Conservation (phyloP, 1,284 basidiomycete genomes). For the Ganoderma boninense region DNA sequence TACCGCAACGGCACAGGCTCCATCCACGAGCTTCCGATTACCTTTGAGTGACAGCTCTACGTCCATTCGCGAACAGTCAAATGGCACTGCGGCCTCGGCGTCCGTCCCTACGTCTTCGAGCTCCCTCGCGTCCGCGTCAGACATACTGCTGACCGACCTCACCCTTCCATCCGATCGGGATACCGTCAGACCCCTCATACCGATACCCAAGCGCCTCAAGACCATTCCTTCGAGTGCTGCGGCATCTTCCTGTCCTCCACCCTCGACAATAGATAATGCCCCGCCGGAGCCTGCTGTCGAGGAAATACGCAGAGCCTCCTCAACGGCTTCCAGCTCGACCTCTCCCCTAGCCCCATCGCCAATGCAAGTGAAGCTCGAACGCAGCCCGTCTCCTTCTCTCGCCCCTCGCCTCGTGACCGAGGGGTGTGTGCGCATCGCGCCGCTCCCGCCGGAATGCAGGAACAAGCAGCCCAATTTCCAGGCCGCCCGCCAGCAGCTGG, state of each 20-base stretch:
- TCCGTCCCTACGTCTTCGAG: background rate
- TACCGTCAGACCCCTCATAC: background rate
- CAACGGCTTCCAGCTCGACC: background rate
- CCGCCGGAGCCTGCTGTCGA: background rate
- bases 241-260: background rate
- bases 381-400: constrained; percentile 35
- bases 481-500: constrained; percentile 33
- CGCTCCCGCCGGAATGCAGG: constrained; percentile 36
- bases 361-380: constrained; percentile 38
- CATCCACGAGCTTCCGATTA: background rate
- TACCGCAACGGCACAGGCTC: background rate
- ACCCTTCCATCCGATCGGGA: background rate
- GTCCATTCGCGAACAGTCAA: background rate
- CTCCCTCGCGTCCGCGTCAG: constrained; percentile 14
- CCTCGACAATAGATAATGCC: background rate
- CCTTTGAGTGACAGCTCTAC: background rate
- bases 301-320: background rate
- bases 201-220: constrained; percentile 7
- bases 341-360: background rate
- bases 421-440: constrained; percentile 36
- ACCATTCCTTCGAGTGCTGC: background rate
- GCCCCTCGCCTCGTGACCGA: constrained; percentile 30
- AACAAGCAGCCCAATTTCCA: constrained; percentile 26
- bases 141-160: constrained; percentile 11
- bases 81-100: too few species aligned